Conservation (phyloP, 306 rosid genomes). For the Neltuma alba region DNA sequence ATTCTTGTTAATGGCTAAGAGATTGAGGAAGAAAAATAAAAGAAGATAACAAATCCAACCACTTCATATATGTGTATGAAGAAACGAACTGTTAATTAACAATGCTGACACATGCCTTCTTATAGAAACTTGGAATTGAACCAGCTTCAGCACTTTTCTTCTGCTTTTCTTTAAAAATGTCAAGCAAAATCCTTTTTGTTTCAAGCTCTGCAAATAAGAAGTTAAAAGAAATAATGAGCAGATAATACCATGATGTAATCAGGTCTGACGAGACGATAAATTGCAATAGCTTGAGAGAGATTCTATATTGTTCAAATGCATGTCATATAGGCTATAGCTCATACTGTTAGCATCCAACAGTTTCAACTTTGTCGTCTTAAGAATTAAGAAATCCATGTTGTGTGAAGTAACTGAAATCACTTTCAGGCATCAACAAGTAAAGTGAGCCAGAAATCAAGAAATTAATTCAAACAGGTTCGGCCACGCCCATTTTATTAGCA, state of each 20-base stretch:
- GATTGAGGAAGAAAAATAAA: not conserved
- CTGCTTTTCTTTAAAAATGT: constrained; percentile 97
- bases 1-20: not conserved
- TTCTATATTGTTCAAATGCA: not conserved
- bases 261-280: constrained; percentile 16
- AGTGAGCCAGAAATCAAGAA: not conserved
- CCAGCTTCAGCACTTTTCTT: constrained; percentile 91
- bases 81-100: constrained; percentile 1
- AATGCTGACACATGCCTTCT: constrained; percentile 71
- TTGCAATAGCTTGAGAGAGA: not conserved
- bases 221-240: not conserved
- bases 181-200: constrained; percentile 95
- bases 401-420: not conserved
- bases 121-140: constrained; percentile 94
- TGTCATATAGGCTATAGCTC: not conserved
- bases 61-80: not conserved
- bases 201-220: constrained; percentile 75
- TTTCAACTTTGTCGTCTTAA: not conserved
- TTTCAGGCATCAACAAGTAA: not conserved
- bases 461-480: not conserved
- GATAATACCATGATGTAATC: not conserved
- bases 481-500: not conserved
- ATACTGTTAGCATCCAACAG: not conserved
- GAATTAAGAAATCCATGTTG: not conserved
- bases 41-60: constrained; percentile 18